These are phyloP conservation scores for Colletotrichum sp. DNA, from an alignment of 2,329 filamentous ascomycete species.

Conservation along the genomic window DNA sequence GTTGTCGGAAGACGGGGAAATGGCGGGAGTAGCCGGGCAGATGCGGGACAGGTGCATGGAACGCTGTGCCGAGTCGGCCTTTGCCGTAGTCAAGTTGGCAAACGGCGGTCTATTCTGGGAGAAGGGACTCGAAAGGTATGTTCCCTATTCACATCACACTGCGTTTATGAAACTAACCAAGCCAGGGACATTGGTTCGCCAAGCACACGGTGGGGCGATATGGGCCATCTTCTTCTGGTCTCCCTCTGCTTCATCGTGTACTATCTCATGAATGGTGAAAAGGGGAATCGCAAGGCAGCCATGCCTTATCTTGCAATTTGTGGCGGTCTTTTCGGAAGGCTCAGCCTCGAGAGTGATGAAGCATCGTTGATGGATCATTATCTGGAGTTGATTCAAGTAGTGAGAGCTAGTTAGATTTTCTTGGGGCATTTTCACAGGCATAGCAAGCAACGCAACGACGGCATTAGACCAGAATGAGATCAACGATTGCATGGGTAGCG, in stretches of 20 bases:
- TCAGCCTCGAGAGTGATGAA: conserved; percentile 2
- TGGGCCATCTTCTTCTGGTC: conserved; percentile 12
- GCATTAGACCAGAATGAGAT: neutral
- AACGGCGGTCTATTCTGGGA: conserved; percentile 9
- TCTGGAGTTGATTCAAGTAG: conserved; percentile 1
- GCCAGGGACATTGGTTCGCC: neutral
- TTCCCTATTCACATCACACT: too few relatives aligned
- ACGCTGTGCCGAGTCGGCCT: conserved; percentile 5
- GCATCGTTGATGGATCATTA: conserved; percentile 10
- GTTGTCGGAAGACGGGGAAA: neutral
- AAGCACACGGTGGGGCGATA: conserved; percentile 1
- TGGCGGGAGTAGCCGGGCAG: neutral
- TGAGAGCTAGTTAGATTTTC: neutral
- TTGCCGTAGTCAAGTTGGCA: conserved; percentile 6
- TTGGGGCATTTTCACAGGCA: neutral
- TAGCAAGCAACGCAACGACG: neutral
- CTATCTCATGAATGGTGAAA: conserved; percentile 3
- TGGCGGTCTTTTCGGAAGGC: neutral
- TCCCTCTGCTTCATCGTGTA: conserved; percentile 17
- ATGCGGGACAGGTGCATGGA: neutral
- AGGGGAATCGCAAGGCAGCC: neutral
- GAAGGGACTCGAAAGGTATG: neutral
- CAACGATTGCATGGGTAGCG: neutral
- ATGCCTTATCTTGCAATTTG: conserved; percentile 15
- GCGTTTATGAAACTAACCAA: neutral